These are phyloP conservation scores for Coemansia sp. DNA, from an alignment of 192 early-diverging fungal genomes.

Conservation along the genomic window DNA sequence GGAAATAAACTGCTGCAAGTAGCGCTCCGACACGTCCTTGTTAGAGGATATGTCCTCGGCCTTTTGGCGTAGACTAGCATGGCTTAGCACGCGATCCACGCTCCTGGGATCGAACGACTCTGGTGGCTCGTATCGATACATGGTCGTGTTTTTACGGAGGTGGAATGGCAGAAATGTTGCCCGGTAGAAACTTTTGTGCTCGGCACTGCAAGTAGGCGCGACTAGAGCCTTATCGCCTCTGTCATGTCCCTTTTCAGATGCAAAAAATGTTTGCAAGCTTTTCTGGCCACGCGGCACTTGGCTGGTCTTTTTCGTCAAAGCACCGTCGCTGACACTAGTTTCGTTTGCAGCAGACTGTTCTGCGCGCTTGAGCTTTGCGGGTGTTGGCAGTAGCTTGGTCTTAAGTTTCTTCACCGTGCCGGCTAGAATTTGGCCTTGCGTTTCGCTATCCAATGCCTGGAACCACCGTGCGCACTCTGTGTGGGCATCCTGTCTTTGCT, in stretches of 20 bases:
- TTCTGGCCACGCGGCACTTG: slow-evolving; percentile 32
- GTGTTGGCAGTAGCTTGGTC: background rate
- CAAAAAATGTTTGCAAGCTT: slow-evolving; percentile 51
- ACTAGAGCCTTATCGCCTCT: background rate
- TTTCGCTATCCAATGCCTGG: slow-evolving; percentile 15
- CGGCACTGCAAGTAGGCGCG: background rate
- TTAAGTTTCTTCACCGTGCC: slow-evolving; percentile 36
- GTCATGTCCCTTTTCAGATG: slow-evolving; percentile 8
- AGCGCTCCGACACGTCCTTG: slow-evolving; percentile 10
- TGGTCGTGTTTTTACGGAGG: slow-evolving; percentile 30
- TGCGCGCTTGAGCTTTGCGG: background rate
- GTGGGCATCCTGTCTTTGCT: slow-evolving; percentile 17
- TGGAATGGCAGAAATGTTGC: slow-evolving; percentile 46
- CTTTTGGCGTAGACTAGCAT: too few species aligned
- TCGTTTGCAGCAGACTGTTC: background rate
- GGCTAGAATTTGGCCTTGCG: slow-evolving; percentile 24
- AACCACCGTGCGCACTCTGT: slow-evolving; percentile 37
- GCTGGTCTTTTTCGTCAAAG: slow-evolving; percentile 3
- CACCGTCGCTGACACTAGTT: background rate
- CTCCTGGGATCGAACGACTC: slow-evolving; percentile 36
- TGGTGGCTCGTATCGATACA: slow-evolving; percentile 29
- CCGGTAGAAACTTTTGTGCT: slow-evolving; percentile 29
- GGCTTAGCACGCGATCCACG: slow-evolving; percentile 35
- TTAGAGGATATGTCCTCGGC: background rate
- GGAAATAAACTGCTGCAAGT: background rate